Evolutionary conservation across 352 stramenopile species (phyloP).

Genomic region (Pythium periplocum): DNA sequence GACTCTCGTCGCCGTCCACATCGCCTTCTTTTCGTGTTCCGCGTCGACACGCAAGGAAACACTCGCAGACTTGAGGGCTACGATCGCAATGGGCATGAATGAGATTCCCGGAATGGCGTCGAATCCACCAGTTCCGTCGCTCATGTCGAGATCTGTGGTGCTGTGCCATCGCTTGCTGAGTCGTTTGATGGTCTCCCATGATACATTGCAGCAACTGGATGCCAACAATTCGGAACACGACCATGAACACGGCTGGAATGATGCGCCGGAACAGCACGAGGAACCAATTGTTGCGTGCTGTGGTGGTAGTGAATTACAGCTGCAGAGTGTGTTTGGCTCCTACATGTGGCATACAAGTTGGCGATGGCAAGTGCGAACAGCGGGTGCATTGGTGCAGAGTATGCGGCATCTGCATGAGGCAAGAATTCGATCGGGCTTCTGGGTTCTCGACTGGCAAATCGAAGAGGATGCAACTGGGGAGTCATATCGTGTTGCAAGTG

Average conservation of each 20-base stretch:
- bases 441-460: conserved; percentile 80
- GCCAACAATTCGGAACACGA: conserved; percentile 12
- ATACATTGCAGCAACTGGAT: conserved; percentile 40
- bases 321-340: conserved; percentile 73
- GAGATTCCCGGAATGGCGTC: conserved; percentile 21
- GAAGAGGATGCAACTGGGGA: conserved; percentile 36
- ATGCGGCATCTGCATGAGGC: conserved; percentile 74
- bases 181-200: conserved; percentile 64
- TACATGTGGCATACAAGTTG: conserved; percentile 88
- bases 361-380: conserved; percentile 72
- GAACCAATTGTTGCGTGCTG: conserved; percentile 57
- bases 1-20: conserved; percentile 69
- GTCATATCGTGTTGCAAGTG: conserved; percentile 42
- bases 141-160: conserved; percentile 21
- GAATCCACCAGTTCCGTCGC: neutral
- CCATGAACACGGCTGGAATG: conserved; percentile 8
- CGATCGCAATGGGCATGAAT: conserved; percentile 51
- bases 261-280: conserved; percentile 25
- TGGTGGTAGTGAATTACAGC: conserved; percentile 67
- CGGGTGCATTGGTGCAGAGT: conserved; percentile 40
- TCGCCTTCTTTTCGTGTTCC: conserved; percentile 83
- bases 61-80: conserved; percentile 67
- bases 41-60: conserved; percentile 54
- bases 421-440: conserved; percentile 69
- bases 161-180: conserved; percentile 81